Evolutionary conservation across 345 rosid species (phyloP).

Genomic region (Salix koriyanagi): DNA sequence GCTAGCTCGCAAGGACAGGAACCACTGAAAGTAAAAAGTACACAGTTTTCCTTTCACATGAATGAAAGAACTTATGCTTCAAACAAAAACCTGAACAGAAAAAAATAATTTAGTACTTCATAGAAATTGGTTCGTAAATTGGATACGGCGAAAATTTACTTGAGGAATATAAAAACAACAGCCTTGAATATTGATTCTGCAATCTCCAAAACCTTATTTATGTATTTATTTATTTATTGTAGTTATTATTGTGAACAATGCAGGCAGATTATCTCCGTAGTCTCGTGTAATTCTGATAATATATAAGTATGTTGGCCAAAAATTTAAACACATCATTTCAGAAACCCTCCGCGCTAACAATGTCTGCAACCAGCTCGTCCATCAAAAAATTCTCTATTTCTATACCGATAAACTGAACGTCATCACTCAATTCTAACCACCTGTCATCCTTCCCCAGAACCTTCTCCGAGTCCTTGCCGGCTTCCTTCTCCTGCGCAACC

Average conservation of each 20-base stretch:
- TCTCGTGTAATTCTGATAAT: neutral
- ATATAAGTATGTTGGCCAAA: neutral
- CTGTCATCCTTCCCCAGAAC: conserved; percentile 44
- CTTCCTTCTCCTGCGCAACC: conserved; percentile 40
- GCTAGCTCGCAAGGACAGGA: neutral
- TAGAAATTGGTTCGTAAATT: neutral
- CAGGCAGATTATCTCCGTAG: neutral
- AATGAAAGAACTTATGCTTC: neutral
- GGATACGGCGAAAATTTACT: neutral
- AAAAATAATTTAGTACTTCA: neutral
- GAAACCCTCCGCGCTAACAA: conserved; percentile 38
- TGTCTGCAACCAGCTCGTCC: conserved; percentile 60
- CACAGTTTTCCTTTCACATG: neutral
- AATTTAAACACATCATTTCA: conserved; percentile 13
- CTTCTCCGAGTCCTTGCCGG: conserved; percentile 29
- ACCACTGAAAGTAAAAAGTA: neutral
- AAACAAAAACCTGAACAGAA: neutral
- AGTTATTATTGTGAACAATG: neutral
- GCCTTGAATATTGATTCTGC: neutral
- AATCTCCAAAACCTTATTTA: neutral
- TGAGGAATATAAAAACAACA: neutral
- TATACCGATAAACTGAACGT: conserved; percentile 48
- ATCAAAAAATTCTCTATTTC: conserved; percentile 66
- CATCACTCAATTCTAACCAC: conserved; percentile 57
- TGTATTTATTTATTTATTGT: neutral